Conservation (phyloP, 345 rosid genomes). For the Gossypium herbaceum region DNA sequence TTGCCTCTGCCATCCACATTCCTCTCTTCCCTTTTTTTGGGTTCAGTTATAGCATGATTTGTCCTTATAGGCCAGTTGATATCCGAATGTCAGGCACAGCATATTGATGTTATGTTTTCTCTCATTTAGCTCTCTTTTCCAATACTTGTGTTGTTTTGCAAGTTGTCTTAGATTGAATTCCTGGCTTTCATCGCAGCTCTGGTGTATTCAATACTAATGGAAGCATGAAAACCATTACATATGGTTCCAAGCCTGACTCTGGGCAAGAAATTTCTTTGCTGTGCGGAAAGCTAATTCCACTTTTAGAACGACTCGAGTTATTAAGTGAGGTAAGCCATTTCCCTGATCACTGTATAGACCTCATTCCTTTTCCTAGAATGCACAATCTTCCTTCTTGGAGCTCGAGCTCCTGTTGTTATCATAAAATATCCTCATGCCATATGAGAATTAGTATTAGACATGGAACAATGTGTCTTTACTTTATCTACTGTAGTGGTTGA, state of each 20-base stretch:
- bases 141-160: neutral
- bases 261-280: slow-evolving; percentile 43
- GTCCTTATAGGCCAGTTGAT: neutral
- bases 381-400: neutral
- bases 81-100: neutral
- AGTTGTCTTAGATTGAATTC: neutral
- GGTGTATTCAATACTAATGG: slow-evolving; percentile 30
- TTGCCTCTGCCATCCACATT: too few species aligned
- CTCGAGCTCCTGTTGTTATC: too few species aligned
- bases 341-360: neutral
- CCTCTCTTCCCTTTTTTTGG: neutral
- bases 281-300: slow-evolving; percentile 59
- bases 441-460: neutral
- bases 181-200: slow-evolving; percentile 39
- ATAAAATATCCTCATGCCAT: neutral
- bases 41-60: neutral
- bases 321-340: slow-evolving; percentile 66
- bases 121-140: neutral
- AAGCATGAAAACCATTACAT: slow-evolving; percentile 31
- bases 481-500: slow-evolving; percentile 5
- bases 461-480: neutral
- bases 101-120: neutral
- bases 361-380: neutral
- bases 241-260: slow-evolving; percentile 37
- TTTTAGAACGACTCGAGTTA: slow-evolving; percentile 72